Base-by-base conservation (phyloP, 495 filamentous ascomycete species). In the Extremus antarcticus region DNA sequence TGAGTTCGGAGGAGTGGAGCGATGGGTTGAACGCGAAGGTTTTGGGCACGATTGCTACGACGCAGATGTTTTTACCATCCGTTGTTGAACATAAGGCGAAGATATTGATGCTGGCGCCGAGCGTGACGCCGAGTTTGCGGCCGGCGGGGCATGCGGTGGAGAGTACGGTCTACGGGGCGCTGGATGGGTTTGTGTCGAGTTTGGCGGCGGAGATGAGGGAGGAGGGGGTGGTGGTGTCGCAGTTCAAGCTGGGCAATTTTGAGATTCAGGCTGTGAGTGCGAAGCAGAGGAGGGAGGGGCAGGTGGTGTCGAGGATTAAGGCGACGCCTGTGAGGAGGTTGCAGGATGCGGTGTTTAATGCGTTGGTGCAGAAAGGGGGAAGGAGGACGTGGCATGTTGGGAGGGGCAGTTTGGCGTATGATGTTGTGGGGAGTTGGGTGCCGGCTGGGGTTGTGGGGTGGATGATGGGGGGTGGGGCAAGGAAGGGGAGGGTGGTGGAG, bases 21-120 rank as follows among this genome's bases (percentile, higher is more conserved):
- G 89, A 97, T 64, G 83, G 85, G 15, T 76, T 97, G 61, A 95
- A 95, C 72, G 87, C 86, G 3, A 88, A 90, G 51, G 76, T 97
- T n/a, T 78, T 97, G 25, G 83, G 86, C n/a, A 90, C 94, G 3
- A 85, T 97, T 57, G 76, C 94, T 53, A 88, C 84, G 0, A 76
- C 87, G 11, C 89, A 95, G 66, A 77, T 85, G 22, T 95, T 97
- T 72, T 74, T 97, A 1, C 90, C 88, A 0, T 80, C 87, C 23
- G 75, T 96, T 43, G 83, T 80, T 13, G 72, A 77, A 3, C 73
- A 71, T 50, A 63, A 68, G 60, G 71, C 69, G 43, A 71, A 67
- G 43, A 77, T 98, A 43, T 71, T 96, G 40, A 71, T 97, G 61
- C 81, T 90, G 59, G 94, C 88, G 32, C 87, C 90, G 0, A 83